Evolutionary conservation across 305 asterid species (phyloP).

Genomic region (Coffea humblotiana): DNA sequence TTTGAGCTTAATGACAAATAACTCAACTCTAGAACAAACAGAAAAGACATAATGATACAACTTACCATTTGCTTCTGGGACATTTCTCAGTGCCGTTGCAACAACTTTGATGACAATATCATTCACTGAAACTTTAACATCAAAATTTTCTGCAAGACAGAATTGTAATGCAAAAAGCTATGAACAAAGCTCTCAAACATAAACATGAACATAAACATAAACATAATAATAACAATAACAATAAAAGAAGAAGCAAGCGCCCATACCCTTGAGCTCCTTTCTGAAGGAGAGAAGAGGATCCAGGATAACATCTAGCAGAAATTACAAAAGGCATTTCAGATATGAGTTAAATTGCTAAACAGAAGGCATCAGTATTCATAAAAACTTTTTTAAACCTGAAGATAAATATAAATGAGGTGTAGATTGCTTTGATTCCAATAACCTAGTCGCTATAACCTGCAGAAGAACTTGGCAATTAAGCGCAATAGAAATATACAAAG

Average conservation of each 20-base stretch:
- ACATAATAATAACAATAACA: too few relatives aligned
- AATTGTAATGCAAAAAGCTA: constrained; percentile 25
- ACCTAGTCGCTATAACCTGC: constrained; percentile 90
- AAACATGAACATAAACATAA: neutral
- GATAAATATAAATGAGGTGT: constrained; percentile 92
- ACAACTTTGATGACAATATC: constrained; percentile 94
- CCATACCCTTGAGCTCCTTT: constrained; percentile 89
- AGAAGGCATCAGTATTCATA: constrained; percentile 18
- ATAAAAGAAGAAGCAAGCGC: constrained; percentile 12
- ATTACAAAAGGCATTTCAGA: constrained; percentile 31
- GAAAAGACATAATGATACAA: constrained; percentile 1
- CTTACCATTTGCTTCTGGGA: constrained; percentile 96
- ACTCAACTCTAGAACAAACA: neutral
- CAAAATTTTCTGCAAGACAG: constrained; percentile 69
- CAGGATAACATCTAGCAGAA: constrained; percentile 74
- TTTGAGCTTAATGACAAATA: neutral
- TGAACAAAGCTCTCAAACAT: constrained; percentile 24
- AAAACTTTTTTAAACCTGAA: constrained; percentile 55
- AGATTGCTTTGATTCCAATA: constrained; percentile 90
- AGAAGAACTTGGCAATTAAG: constrained; percentile 16
- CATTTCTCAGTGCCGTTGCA: constrained; percentile 79
- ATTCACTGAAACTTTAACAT: constrained; percentile 94
- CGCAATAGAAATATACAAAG: neutral
- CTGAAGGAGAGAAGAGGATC: constrained; percentile 93
- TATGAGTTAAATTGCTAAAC: constrained; percentile 16